These are phyloP conservation scores for Cryptococcus hybrid DNA, from an alignment of 1,284 basidiomycete genomes.

Conservation along the genomic window DNA sequence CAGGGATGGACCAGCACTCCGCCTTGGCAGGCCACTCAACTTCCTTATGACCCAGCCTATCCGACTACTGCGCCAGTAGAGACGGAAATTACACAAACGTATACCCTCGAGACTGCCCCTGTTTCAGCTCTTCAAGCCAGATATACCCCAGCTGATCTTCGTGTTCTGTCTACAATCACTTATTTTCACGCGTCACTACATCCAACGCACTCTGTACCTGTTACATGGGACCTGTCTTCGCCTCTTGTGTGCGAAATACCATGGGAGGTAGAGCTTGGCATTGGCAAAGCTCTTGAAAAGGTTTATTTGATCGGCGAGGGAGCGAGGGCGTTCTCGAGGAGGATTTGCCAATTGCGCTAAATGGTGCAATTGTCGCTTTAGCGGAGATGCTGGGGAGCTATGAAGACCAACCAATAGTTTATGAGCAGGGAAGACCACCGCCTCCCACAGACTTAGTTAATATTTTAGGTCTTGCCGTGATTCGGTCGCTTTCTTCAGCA, in stretches of 20 bases:
- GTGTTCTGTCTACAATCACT: conserved; percentile 69
- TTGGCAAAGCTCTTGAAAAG: conserved; percentile 16
- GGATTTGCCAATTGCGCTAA: conserved; percentile 70
- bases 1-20: conserved; percentile 36
- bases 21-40: conserved; percentile 5
- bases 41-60: conserved; percentile 13
- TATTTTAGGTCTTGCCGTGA: conserved; percentile 68
- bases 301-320: conserved; percentile 66
- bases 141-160: conserved; percentile 70
- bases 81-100: conserved; percentile 3
- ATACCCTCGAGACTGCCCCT: conserved; percentile 36
- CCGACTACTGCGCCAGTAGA: background rate
- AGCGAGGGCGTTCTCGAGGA: conserved; percentile 67
- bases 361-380: conserved; percentile 76
- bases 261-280: conserved; percentile 56
- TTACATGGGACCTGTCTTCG: conserved; percentile 64
- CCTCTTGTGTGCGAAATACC: conserved; percentile 69
- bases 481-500: conserved; percentile 61
- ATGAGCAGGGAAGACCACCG: conserved; percentile 57
- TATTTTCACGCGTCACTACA: conserved; percentile 66
- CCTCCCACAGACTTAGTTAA: conserved; percentile 61
- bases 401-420: conserved; percentile 59
- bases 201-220: background rate
- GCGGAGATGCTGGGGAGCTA: conserved; percentile 52
- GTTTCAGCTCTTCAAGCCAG: conserved; percentile 51